These are phyloP conservation scores for Cyphellophora europaea DNA, from an alignment of 2,329 filamentous ascomycete species.

Conservation along the genomic window DNA sequence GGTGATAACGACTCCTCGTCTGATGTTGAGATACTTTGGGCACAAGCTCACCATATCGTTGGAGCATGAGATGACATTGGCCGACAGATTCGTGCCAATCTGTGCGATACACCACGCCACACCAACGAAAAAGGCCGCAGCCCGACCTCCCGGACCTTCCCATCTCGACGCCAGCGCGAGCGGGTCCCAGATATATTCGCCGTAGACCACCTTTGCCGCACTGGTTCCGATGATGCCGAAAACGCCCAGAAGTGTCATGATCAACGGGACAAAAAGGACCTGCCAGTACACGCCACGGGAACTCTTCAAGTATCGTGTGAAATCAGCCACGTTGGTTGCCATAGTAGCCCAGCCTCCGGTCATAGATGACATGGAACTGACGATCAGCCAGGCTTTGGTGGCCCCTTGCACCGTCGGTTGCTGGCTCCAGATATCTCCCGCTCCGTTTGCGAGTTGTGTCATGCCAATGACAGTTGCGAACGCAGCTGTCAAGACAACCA, in stretches of 20 bases:
- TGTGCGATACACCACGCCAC: constrained; percentile 46
- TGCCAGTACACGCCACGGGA: constrained; percentile 31
- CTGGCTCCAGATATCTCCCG: constrained; percentile 38
- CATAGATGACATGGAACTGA: constrained; percentile 16
- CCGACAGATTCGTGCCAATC: constrained; percentile 44
- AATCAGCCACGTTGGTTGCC: constrained; percentile 47
- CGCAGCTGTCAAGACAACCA: constrained; percentile 25
- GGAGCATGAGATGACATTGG: constrained; percentile 37
- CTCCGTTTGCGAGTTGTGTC: constrained; percentile 38
- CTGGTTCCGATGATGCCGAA: constrained; percentile 51
- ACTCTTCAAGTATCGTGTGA: constrained; percentile 28
- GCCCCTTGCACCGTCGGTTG: constrained; percentile 37
- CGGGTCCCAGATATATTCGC: constrained; percentile 35
- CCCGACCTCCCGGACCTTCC: constrained; percentile 23
- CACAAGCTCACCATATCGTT: constrained; percentile 46
- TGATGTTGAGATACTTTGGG: constrained; percentile 44
- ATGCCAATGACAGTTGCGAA: constrained; percentile 23
- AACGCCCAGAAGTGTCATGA: constrained; percentile 40
- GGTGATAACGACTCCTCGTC: constrained; percentile 31
- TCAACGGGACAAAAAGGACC: constrained; percentile 36
- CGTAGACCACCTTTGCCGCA: constrained; percentile 25
- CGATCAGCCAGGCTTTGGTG: constrained; percentile 38
- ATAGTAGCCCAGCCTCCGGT: constrained; percentile 28
- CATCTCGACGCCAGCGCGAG: constrained; percentile 30
- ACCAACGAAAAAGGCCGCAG: constrained; percentile 41